These are phyloP conservation scores for Vachellia pachyceras DNA, from an alignment of 306 rosid genomes.

Conservation along the genomic window DNA sequence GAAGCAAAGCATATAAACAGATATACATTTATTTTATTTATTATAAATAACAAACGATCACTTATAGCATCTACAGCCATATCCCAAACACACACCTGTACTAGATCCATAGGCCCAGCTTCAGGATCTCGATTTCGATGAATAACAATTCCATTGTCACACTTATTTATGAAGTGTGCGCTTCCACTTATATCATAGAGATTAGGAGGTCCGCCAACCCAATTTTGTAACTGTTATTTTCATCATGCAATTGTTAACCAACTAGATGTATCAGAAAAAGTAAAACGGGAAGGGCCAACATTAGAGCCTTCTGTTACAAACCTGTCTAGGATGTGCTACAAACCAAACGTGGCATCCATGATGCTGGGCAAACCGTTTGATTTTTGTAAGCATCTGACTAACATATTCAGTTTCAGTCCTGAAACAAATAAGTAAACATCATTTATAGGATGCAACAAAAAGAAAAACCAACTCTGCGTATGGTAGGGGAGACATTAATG, in stretches of 20 bases:
- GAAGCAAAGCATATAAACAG: conserved; percentile 30
- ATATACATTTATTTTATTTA: conserved; percentile 5
- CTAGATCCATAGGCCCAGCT: conserved; percentile 79
- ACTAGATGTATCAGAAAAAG: conserved; percentile 34
- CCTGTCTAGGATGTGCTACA: conserved; percentile 98
- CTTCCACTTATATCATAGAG: conserved; percentile 97
- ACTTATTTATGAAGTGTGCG: conserved; percentile 90
- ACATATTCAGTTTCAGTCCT: conserved; percentile 97
- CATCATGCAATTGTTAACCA: conserved; percentile 59
- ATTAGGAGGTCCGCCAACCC: conserved; percentile 86
- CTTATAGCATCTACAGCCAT: background rate
- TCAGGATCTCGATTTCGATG: conserved; percentile 91
- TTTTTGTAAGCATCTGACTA: conserved; percentile 89
- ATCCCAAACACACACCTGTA: conserved; percentile 58
- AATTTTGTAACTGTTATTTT: conserved; percentile 68
- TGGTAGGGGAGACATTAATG: conserved; percentile 1
- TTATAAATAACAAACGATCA: conserved; percentile 30
- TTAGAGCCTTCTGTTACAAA: conserved; percentile 32
- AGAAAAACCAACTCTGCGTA: conserved; percentile 14
- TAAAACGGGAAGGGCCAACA: conserved; percentile 11
- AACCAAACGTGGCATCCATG: conserved; percentile 98
- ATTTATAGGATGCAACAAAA: conserved; percentile 6
- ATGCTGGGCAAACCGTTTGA: conserved; percentile 94
- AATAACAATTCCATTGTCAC: conserved; percentile 92
- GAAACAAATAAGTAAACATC: conserved; percentile 33